Conservation (phyloP, 768 basidiomycete species). For the Rhizopogon vinicolor region DNA sequence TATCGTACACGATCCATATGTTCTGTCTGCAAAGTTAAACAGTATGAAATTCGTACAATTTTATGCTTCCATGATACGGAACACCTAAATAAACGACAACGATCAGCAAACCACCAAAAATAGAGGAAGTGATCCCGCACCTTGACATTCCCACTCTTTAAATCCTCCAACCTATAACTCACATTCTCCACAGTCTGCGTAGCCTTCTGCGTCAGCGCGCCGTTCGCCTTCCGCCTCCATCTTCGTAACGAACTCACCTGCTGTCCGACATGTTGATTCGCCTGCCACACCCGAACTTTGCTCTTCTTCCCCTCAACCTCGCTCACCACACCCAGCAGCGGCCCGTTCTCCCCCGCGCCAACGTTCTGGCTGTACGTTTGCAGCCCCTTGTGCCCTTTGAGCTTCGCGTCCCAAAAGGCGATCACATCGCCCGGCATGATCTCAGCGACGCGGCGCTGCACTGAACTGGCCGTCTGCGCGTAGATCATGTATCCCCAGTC, state of each 20-base stretch:
- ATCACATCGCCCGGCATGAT: slow-evolving; percentile 86
- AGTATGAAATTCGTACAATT: neutral
- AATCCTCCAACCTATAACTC: slow-evolving; percentile 86
- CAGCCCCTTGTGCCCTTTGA: slow-evolving; percentile 79
- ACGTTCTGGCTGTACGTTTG: slow-evolving; percentile 62
- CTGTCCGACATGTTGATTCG: slow-evolving; percentile 80
- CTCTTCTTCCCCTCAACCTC: slow-evolving; percentile 87
- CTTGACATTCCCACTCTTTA: slow-evolving; percentile 82
- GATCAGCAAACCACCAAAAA: slow-evolving; percentile 8
- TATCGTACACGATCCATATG: neutral
- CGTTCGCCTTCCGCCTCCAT: slow-evolving; percentile 26
- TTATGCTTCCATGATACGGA: slow-evolving; percentile 36
- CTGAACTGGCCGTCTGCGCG: slow-evolving; percentile 57
- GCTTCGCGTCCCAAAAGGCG: slow-evolving; percentile 66
- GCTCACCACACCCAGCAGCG: slow-evolving; percentile 67
- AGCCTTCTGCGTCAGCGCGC: slow-evolving; percentile 31
- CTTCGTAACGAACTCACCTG: slow-evolving; percentile 48
- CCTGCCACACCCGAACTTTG: slow-evolving; percentile 82
- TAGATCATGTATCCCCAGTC: slow-evolving; percentile 76
- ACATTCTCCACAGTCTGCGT: slow-evolving; percentile 62
- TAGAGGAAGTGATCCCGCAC: slow-evolving; percentile 30
- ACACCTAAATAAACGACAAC: slow-evolving; percentile 24
- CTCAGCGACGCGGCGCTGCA: slow-evolving; percentile 72
- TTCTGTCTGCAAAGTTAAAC: neutral
- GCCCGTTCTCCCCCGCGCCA: slow-evolving; percentile 44